Evolutionary conservation across 192 early-diverging fungal genomes (phyloP).

Genomic region (Rhizophagus clarus): DNA sequence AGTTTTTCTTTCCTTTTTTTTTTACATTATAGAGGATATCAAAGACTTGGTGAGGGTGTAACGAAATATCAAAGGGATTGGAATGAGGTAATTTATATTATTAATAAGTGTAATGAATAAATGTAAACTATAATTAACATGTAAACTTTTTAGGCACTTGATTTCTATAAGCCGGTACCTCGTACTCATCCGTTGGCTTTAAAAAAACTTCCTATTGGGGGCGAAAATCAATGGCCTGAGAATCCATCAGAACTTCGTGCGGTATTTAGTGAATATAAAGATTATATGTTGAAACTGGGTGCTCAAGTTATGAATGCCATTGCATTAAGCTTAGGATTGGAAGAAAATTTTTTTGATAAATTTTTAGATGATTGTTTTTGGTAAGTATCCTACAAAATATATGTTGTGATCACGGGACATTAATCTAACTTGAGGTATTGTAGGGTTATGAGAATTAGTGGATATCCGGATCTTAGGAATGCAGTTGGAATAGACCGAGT

Average conservation of each 20-base stretch:
- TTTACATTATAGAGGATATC: slow-evolving; percentile 45
- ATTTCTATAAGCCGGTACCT: slow-evolving; percentile 48
- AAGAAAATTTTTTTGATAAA: slow-evolving; percentile 33
- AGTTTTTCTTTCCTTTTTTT: too few relatives aligned
- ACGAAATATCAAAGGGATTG: slow-evolving; percentile 51
- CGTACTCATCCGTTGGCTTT: slow-evolving; percentile 12
- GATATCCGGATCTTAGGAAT: slow-evolving; percentile 42
- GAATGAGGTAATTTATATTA: slow-evolving; percentile 41
- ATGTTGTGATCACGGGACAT: neutral
- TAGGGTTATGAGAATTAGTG: slow-evolving; percentile 44
- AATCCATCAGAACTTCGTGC: slow-evolving; percentile 35
- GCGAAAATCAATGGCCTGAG: slow-evolving; percentile 44
- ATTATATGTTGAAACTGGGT: slow-evolving; percentile 43
- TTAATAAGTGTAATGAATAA: neutral
- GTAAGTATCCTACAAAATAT: neutral
- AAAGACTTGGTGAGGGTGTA: slow-evolving; percentile 54
- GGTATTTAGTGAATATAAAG: slow-evolving; percentile 41
- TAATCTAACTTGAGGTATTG: too few relatives aligned
- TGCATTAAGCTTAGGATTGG: slow-evolving; percentile 53
- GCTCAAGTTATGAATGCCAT: slow-evolving; percentile 48
- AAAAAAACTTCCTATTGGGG: slow-evolving; percentile 38
- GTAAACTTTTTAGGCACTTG: slow-evolving; percentile 31
- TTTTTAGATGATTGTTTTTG: slow-evolving; percentile 40
- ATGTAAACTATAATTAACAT: neutral
- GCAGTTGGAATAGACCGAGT: slow-evolving; percentile 22